Base-by-base conservation (phyloP, 2,329 filamentous ascomycete genomes). In the Leptographium flavum region DNA sequence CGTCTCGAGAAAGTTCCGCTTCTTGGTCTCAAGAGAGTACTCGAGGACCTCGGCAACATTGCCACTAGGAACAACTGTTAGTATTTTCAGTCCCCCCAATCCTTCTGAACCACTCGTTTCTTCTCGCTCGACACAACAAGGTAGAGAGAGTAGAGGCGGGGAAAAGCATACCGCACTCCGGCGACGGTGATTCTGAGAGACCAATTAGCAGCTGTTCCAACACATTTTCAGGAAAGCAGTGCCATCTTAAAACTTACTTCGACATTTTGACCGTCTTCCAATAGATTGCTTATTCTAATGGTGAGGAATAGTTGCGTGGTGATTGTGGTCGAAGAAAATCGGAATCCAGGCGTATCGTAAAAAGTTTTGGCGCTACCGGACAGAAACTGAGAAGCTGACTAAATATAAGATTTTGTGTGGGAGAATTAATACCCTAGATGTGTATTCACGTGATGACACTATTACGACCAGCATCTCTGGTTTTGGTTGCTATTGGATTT, bases 21-120 rank as follows among this genome's bases (percentile, higher is more conserved):
- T 94, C 83, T 94, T 94, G 69, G 84, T 86, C 70, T 94, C 80
- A 45, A 51, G 56, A 49, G 84, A 94, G 83, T 96, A 96, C 64
- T 94, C 82, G 62, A 98, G 83, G 63, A 98, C 79, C 68, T 92
- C 79, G 69, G 82, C 74, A 68, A 96, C 86, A 75, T 96, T 90
- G 68, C 79, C 75, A 78, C 88, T 53, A 48, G 42, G 43, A 37
- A 23, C 22, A 22, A 28, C 11, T 40, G 45, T 50, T 42, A 43
- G 45, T 28, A 41, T 28, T 28, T 28, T 28, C n/a, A n/a, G n/a
- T n/a, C n/a, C 27, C 27, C 27, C 8, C 27, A 28, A 28, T 28
- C 27, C 5, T 28, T 28, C 49, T 23, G 40, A 38, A 23, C 28
- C 23, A 13, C 35, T 37, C 25, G 45, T n/a, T n/a, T n/a, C n/a